Percentiles rank a stretch among this genome's conserved stretches.
phyloP scores from a whole-genome alignment of 2,329 filamentous ascomycete species.

The Furcasterigmium sp. region DNA sequence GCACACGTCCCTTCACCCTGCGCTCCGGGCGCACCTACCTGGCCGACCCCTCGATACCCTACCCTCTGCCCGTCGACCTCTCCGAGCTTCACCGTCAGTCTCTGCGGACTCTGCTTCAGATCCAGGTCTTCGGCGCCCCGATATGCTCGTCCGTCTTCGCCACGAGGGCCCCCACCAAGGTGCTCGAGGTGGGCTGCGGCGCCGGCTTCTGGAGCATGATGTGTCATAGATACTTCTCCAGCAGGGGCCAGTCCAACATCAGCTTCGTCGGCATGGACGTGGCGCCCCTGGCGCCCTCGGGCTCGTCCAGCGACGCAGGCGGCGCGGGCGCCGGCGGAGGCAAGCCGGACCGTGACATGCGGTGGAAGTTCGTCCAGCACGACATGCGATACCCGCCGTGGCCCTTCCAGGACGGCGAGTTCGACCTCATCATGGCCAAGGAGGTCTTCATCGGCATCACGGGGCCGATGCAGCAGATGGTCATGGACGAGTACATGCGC shows the following conservation, averaged over 20 bases:
- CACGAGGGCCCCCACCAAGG: slow-evolving; percentile 64
- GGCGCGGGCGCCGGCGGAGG: slow-evolving; percentile 39
- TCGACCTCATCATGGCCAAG: slow-evolving; percentile 86
- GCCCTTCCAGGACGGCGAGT: slow-evolving; percentile 74
- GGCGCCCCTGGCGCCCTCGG: slow-evolving; percentile 55
- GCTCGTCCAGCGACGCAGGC: neutral
- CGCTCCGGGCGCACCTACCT: slow-evolving; percentile 81
- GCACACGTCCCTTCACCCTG: slow-evolving; percentile 53
- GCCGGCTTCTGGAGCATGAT: slow-evolving; percentile 86
- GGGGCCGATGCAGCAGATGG: slow-evolving; percentile 47
- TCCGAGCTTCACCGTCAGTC: slow-evolving; percentile 84
- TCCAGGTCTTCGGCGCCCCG: slow-evolving; percentile 75
- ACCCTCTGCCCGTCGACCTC: slow-evolving; percentile 86
- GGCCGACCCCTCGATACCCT: slow-evolving; percentile 64
- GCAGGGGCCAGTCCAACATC: slow-evolving; percentile 62
- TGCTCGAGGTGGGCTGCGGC: slow-evolving; percentile 85
- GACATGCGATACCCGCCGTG: slow-evolving; percentile 72
- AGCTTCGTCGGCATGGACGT: slow-evolving; percentile 81
- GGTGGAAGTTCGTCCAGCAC: slow-evolving; percentile 85
- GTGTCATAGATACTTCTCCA: slow-evolving; percentile 74
- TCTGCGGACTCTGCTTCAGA: slow-evolving; percentile 73
- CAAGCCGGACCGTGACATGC: slow-evolving; percentile 65
- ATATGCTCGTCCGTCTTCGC: slow-evolving; percentile 66
- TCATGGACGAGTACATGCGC: slow-evolving; percentile 70
- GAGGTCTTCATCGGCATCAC: slow-evolving; percentile 68